Evolutionary conservation across 106 monocot species (phyloP).

Genomic region (Triglochin maritima): DNA sequence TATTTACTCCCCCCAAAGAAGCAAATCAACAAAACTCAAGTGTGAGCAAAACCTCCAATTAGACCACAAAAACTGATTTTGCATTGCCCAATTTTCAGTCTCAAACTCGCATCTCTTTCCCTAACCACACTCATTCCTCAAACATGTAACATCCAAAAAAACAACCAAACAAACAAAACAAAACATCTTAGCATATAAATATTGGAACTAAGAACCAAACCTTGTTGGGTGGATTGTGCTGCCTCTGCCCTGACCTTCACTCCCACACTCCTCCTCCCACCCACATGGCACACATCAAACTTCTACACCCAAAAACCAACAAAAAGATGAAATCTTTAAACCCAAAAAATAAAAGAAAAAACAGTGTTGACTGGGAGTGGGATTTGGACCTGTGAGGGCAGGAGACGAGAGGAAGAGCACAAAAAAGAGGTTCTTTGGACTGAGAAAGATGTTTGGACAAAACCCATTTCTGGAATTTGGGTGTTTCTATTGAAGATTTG

Average conservation of each 20-base stretch:
- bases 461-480: neutral
- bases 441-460: neutral
- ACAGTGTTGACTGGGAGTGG: neutral
- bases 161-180: neutral
- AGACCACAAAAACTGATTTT: neutral
- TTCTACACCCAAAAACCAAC: neutral
- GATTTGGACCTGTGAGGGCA: neutral
- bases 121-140: neutral
- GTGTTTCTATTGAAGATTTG: too few species aligned
- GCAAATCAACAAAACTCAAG: neutral
- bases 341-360: neutral
- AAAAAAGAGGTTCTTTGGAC: slow-evolving; percentile 2
- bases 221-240: slow-evolving; percentile 1
- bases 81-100: neutral
- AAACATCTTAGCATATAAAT: neutral
- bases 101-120: neutral
- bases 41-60: neutral
- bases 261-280: neutral
- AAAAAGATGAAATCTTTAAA: neutral
- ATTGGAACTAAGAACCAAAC: neutral
- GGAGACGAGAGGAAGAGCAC: neutral
- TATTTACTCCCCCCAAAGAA: too few species aligned
- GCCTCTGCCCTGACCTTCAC: neutral
- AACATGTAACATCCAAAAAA: neutral
- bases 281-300: too few species aligned